phyloP scores from a whole-genome alignment of 176 grass and related monocot species.

The Lolium multiflorum region DNA sequence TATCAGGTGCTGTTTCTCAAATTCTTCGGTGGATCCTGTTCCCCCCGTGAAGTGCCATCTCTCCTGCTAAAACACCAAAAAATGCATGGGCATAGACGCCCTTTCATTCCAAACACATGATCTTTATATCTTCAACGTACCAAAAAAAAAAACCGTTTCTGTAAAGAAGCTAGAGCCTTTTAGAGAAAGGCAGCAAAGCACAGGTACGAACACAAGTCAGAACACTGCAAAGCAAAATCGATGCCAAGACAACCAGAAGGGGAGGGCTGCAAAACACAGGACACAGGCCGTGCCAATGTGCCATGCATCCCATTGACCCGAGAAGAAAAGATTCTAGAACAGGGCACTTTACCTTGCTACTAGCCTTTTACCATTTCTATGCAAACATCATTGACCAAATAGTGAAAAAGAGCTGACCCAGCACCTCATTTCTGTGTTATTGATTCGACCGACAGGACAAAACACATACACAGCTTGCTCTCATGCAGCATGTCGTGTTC shows the following conservation, averaged over 20 bases:
- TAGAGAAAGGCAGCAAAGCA: slow-evolving; percentile 1
- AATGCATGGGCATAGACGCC: neutral
- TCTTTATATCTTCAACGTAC: neutral
- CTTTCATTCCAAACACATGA: neutral
- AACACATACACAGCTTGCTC: slow-evolving; percentile 37
- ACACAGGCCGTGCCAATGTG: neutral
- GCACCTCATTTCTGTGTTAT: slow-evolving; percentile 27
- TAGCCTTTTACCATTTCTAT: slow-evolving; percentile 56
- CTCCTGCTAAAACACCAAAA: slow-evolving; percentile 38
- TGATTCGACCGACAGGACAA: slow-evolving; percentile 50
- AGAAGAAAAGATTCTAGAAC: slow-evolving; percentile 25
- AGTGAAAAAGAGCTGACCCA: slow-evolving; percentile 12
- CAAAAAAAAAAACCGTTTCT: neutral
- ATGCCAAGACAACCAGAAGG: slow-evolving; percentile 23
- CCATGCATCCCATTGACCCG: slow-evolving; percentile 36
- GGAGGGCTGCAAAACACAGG: neutral
- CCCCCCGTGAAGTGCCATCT: slow-evolving; percentile 46
- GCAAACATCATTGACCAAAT: slow-evolving; percentile 49
- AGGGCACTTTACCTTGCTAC: slow-evolving; percentile 27
- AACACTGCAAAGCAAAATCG: neutral
- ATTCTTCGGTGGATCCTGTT: slow-evolving; percentile 39
- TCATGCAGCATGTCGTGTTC: slow-evolving; percentile 33
- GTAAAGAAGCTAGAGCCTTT: neutral
- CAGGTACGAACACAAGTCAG: slow-evolving; percentile 14
- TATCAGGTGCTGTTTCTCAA: slow-evolving; percentile 35